Conservation (phyloP, 306 rosid species). For the Sechiopsis laciniata region DNA sequence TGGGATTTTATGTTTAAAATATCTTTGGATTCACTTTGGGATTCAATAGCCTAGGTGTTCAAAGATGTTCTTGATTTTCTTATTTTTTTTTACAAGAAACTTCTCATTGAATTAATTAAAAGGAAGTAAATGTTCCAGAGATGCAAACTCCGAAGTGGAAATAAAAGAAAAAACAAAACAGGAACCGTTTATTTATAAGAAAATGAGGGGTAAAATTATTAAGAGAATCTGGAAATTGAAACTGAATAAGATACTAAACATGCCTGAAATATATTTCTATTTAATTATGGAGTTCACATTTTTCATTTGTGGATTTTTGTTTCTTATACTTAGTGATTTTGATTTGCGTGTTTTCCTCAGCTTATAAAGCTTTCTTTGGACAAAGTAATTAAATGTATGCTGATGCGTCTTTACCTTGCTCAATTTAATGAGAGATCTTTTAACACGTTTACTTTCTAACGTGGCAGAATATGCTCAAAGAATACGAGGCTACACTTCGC, state of each 20-base stretch:
- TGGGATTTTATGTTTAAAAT: not conserved
- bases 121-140: no score
- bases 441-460: slow-evolving; percentile 16
- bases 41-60: not conserved
- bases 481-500: slow-evolving; percentile 55
- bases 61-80: not conserved
- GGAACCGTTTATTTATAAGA: no score
- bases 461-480: slow-evolving; percentile 72
- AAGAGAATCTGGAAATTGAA: no score
- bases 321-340: not conserved
- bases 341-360: not conserved
- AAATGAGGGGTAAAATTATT: no score
- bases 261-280: not conserved
- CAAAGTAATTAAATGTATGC: not conserved
- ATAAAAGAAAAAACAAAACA: no score
- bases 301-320: not conserved
- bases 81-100: no score
- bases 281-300: not conserved
- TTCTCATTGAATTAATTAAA: no score
- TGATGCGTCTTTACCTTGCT: not conserved
- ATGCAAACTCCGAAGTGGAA: no score
- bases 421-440: slow-evolving; percentile 4
- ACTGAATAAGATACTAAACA: not conserved
- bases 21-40: not conserved
- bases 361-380: not conserved